phyloP scores from a whole-genome alignment of 2,329 filamentous ascomycete genomes.

The Nigrograna mackinnonii region DNA sequence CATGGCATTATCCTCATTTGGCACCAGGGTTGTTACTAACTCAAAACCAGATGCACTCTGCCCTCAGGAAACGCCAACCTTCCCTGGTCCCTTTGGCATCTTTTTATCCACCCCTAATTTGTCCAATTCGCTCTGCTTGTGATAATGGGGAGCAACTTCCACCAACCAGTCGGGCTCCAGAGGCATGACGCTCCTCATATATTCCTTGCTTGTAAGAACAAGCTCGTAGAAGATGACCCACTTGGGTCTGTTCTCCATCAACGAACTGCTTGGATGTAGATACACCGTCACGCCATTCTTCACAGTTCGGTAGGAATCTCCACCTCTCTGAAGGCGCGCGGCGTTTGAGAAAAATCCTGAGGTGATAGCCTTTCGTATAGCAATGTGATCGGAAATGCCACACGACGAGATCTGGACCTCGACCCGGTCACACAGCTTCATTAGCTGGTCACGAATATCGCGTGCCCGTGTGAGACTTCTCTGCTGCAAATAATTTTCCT shows the following conservation, averaged over 20 bases:
- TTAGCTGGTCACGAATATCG: slow-evolving; percentile 90
- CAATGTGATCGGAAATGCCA: slow-evolving; percentile 71
- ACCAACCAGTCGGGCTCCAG: slow-evolving; percentile 83
- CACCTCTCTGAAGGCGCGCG: slow-evolving; percentile 78
- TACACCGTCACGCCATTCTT: slow-evolving; percentile 89
- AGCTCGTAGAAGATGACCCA: slow-evolving; percentile 88
- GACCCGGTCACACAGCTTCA: slow-evolving; percentile 89
- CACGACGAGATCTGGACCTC: slow-evolving; percentile 74
- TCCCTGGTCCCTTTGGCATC: slow-evolving; percentile 48
- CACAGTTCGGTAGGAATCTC: slow-evolving; percentile 87
- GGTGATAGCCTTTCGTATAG: slow-evolving; percentile 86
- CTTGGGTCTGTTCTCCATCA: slow-evolving; percentile 79
- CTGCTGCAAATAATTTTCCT: slow-evolving; percentile 93
- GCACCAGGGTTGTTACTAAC: too few relatives aligned
- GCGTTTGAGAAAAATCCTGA: slow-evolving; percentile 95
- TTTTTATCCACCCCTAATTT: slow-evolving; percentile 76
- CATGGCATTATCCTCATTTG: too few relatives aligned
- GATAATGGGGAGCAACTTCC: slow-evolving; percentile 91
- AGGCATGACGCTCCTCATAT: slow-evolving; percentile 86
- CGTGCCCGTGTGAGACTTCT: slow-evolving; percentile 84
- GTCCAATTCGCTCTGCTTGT: slow-evolving; percentile 90
- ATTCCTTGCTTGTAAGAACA: slow-evolving; percentile 85
- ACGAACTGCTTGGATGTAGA: slow-evolving; percentile 84
- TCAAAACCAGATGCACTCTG: too few relatives aligned
- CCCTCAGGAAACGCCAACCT: slow-evolving; percentile 12